These are phyloP conservation scores for Rhizophagus sp. DNA, from an alignment of 192 early-diverging fungal species.

Conservation along the genomic window DNA sequence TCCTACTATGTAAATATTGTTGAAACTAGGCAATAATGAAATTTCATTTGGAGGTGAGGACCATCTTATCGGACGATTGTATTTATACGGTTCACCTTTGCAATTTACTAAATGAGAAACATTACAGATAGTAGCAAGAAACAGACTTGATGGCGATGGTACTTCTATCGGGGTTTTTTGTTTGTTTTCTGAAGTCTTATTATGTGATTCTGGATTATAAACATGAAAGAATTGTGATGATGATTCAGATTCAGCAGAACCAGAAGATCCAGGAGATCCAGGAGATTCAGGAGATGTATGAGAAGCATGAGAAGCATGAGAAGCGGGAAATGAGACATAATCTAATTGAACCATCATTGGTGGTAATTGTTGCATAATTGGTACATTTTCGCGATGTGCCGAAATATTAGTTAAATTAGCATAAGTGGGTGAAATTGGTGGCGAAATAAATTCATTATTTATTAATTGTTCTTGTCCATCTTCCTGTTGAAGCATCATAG, in stretches of 20 bases:
- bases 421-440: not conserved
- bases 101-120: not conserved
- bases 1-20: not conserved
- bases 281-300: too few relatives aligned
- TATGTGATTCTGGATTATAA: not conserved
- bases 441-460: not conserved
- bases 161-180: not conserved
- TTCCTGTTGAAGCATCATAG: not conserved
- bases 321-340: not conserved
- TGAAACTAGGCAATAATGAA: slow-evolving; percentile 4
- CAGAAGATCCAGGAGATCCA: too few relatives aligned
- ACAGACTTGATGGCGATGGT: not conserved
- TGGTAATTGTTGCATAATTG: not conserved
- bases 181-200: not conserved
- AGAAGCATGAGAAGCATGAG: not conserved
- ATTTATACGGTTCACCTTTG: slow-evolving; percentile 1
- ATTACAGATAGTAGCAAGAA: slow-evolving; percentile 1
- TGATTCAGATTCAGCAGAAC: not conserved
- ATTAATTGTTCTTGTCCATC: not conserved
- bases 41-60: not conserved
- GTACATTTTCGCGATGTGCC: not conserved
- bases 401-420: not conserved
- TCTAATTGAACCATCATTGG: not conserved
- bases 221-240: not conserved
- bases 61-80: not conserved